phyloP scores from a whole-genome alignment of 352 stramenopile genomes.

The Elongisporangium prolatum region DNA sequence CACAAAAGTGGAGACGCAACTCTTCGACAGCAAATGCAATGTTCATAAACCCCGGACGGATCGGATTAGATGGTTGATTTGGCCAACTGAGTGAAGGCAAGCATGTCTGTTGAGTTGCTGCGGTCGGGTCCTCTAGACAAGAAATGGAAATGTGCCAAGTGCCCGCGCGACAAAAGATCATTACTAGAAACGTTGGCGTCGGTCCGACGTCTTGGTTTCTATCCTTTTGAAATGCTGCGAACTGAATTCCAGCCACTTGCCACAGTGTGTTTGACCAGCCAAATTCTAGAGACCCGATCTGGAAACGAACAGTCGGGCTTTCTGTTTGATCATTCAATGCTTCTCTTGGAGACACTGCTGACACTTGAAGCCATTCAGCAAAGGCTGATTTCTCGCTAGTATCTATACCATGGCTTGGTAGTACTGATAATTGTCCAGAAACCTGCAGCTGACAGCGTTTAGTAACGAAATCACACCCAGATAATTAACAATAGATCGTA shows the following conservation, averaged over 20 bases:
- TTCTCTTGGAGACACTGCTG: not conserved
- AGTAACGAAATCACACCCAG: not conserved
- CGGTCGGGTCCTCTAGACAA: conserved; percentile 54
- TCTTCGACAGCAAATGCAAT: conserved; percentile 33
- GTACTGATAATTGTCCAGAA: not conserved
- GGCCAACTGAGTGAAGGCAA: conserved; percentile 10
- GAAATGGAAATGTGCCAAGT: conserved; percentile 65
- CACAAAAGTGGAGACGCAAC: conserved; percentile 54
- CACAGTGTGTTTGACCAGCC: conserved; percentile 80
- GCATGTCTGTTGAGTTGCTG: conserved; percentile 9
- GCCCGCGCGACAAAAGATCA: conserved; percentile 55
- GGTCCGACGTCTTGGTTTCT: conserved; percentile 3
- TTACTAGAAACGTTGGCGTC: conserved; percentile 58
- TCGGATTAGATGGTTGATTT: conserved; percentile 12
- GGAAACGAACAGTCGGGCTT: conserved; percentile 35
- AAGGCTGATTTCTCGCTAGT: not conserved
- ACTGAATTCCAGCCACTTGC: conserved; percentile 82
- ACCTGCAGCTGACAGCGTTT: not conserved
- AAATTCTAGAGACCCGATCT: conserved; percentile 50
- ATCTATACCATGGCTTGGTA: not conserved
- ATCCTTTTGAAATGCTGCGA: conserved; percentile 45
- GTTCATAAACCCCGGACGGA: conserved; percentile 21
- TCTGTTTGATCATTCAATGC: not conserved
- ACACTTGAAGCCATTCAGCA: not conserved
- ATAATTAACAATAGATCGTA: conserved; percentile 1